Base-by-base conservation (phyloP, 73 alveolate species). In the Paramecium pentaurelia region DNA sequence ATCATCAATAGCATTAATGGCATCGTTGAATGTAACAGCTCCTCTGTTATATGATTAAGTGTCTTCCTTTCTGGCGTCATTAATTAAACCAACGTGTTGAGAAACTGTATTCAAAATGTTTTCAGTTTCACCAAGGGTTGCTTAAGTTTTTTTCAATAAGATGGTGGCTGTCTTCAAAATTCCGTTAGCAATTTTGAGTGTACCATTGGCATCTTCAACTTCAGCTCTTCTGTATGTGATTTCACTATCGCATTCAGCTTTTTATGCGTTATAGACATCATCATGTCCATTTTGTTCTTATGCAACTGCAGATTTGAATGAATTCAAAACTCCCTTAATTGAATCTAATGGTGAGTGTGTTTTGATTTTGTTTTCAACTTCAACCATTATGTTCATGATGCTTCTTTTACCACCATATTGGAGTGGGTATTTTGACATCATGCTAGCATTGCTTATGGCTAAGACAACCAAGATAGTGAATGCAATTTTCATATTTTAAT, bases 1-100 rank as follows among this genome's bases (percentile, higher is more conserved):
- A 49, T 44, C 91, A 80, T 80, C 91, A 14, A 44, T 80, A n/a
- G 91, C 40, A 44, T 80, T 80, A 37, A 80, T 80, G 51, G 91
- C 77, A 18, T 80, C 91, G 30, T 80, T 77, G 75, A 77, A 77
- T 14, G 90, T 38, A 60, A 77, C 90, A 38, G 90, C 90, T 28
- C 60, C 90, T 77, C 90, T 77, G 71, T 77, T 77, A 32, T 77
- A 77, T 36, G 90, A 38, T 77, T 77, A 16, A 7, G 42, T 22
- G 73, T 77, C 90, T 77, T 36, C 68, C 40, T 77, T 77, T 77
- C 90, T 77, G 71, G 71, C 90, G 22, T 77, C 90, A 60, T 77
- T 77, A 18, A 77, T 77, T 36, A 77, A 42, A 42, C 45, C 38
- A 12, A 77, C 18, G 25, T 77, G 90, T 27, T 4, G n/a, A 18